Percentiles rank a stretch among this genome's conserved stretches.
phyloP scores from a whole-genome alignment of 805 yeast species.

The Ogataea corticis region DNA sequence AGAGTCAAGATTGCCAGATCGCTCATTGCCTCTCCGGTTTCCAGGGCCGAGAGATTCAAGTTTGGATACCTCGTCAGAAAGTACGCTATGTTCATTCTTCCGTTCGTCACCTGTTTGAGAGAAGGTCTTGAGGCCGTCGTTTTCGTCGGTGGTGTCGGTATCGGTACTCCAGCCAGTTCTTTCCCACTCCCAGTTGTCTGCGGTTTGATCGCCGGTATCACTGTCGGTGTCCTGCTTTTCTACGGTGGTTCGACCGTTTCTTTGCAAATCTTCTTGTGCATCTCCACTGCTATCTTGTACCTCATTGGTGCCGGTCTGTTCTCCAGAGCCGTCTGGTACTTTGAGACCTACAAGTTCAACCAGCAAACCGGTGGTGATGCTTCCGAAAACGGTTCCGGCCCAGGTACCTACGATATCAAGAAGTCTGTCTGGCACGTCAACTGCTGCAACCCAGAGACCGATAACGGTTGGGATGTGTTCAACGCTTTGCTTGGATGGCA shows the following conservation, averaged over 20 bases:
- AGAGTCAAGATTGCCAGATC: slow-evolving; percentile 90
- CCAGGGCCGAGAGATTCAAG: slow-evolving; percentile 51
- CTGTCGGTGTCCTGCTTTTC: slow-evolving; percentile 71
- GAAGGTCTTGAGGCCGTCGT: slow-evolving; percentile 98
- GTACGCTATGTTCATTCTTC: slow-evolving; percentile 86
- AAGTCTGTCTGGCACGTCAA: slow-evolving; percentile 92
- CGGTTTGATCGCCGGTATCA: slow-evolving; percentile 79
- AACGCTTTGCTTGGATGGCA: slow-evolving; percentile 97
- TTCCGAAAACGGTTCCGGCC: slow-evolving; percentile 88
- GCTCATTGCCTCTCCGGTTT: slow-evolving; percentile 57
- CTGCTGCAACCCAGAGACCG: slow-evolving; percentile 92
- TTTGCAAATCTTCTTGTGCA: slow-evolving; percentile 82
- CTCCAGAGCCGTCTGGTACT: slow-evolving; percentile 91
- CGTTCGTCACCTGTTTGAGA: slow-evolving; percentile 88
- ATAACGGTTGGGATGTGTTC: slow-evolving; percentile 96
- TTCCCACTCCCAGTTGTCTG: slow-evolving; percentile 92
- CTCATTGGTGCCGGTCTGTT: slow-evolving; percentile 90
- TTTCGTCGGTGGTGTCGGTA: slow-evolving; percentile 94
- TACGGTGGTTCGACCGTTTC: slow-evolving; percentile 80
- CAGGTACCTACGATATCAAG: slow-evolving; percentile 86
- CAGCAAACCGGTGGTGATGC: slow-evolving; percentile 89
- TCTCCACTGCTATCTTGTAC: slow-evolving; percentile 86
- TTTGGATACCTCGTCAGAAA: slow-evolving; percentile 61
- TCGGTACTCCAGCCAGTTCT: slow-evolving; percentile 50
- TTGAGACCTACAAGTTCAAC: slow-evolving; percentile 69